Base-by-base conservation (phyloP, 2,329 filamentous ascomycete genomes). In the Colletotrichum godetiae region DNA sequence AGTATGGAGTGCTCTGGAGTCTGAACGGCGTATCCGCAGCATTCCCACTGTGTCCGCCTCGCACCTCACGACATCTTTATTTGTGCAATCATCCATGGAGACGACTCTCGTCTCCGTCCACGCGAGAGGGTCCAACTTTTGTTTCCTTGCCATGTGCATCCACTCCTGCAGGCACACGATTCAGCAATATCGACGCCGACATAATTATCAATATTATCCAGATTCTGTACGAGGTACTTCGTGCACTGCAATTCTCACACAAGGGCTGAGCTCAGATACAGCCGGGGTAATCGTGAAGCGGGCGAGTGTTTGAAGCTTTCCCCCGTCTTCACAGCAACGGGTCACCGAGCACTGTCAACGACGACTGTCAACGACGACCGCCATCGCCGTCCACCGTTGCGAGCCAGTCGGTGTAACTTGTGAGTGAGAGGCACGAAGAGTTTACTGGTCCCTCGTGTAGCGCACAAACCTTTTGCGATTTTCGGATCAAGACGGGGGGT, bases 241-340 rank as follows among this genome's bases (percentile, higher is more conserved):
- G 15, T 19, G 35, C 15, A 15, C 15, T 42, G 27, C 27, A 15
- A 5, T 19, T 19, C 15, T 7, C 15, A 19, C 37, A 46, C 57
- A 64, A 49, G 42, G 6, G 4, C n/a, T 49, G 7, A 31, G 55
- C 61, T 37, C 19, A 46, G 67, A 66, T 57, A n/a, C 42, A 31
- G 22, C 29, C 29, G 67, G 60, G 35, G 8, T 15, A 22, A 49
- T 52, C 52, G 19, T 53, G 62, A 70, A 60, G 68, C 42, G 67
- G 63, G 46, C 68, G 62, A 37, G 56, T 27, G 68, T 67, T 67
- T 67, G n/a, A 24, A 55, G 56, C 59, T 63, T n/a, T 31, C 15
- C 49, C 57, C 46, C 56, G 57, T 61, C 49, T 61, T 68, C 49
- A 57, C 31, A 65, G 68, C 64, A 72, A 72, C 49, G 64, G 63